These are phyloP conservation scores for Tolypocladium ovalisporum DNA, from an alignment of 2,329 filamentous ascomycete species.

Conservation along the genomic window DNA sequence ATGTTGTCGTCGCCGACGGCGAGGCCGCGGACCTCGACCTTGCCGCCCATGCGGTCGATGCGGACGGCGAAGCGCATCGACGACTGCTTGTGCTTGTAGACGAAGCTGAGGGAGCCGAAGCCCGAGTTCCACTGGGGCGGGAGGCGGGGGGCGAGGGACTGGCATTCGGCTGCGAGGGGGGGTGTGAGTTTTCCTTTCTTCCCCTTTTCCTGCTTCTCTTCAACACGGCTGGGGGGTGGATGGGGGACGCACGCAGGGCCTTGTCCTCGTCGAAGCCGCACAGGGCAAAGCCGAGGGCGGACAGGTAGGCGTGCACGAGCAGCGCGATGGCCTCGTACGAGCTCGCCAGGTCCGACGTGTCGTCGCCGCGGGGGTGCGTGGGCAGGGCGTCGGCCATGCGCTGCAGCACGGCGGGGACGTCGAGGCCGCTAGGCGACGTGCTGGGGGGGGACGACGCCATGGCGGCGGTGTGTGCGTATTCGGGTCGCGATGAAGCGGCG, in stretches of 20 bases:
- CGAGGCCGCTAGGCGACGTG: constrained; percentile 3
- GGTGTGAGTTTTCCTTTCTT: background rate
- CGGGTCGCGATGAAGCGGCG: background rate
- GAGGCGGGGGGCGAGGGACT: constrained; percentile 49
- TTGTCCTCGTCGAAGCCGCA: constrained; percentile 79
- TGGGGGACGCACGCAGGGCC: constrained; percentile 44
- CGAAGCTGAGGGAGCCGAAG: constrained; percentile 63
- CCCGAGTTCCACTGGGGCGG: constrained; percentile 72
- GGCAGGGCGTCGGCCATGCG: constrained; percentile 51
- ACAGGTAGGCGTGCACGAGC: constrained; percentile 74
- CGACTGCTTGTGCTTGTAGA: constrained; percentile 78
- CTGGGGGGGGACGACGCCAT: constrained; percentile 18
- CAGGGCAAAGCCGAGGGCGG: constrained; percentile 68
- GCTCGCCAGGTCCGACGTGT: constrained; percentile 52
- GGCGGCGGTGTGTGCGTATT: background rate
- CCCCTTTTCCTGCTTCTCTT: no score
- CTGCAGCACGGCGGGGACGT: constrained; percentile 30
- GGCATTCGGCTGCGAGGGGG: constrained; percentile 30
- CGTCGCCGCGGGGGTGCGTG: constrained; percentile 39
- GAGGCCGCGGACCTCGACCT: constrained; percentile 73
- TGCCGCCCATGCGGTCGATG: constrained; percentile 69
- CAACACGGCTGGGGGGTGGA: no score
- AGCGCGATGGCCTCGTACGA: constrained; percentile 77
- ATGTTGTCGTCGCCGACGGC: constrained; percentile 74
- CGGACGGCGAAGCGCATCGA: constrained; percentile 77